Percentiles rank a stretch among this genome's conserved stretches.
Evolutionary conservation across 345 rosid genomes (phyloP).

Genomic region (Eucalyptus polybractea): DNA sequence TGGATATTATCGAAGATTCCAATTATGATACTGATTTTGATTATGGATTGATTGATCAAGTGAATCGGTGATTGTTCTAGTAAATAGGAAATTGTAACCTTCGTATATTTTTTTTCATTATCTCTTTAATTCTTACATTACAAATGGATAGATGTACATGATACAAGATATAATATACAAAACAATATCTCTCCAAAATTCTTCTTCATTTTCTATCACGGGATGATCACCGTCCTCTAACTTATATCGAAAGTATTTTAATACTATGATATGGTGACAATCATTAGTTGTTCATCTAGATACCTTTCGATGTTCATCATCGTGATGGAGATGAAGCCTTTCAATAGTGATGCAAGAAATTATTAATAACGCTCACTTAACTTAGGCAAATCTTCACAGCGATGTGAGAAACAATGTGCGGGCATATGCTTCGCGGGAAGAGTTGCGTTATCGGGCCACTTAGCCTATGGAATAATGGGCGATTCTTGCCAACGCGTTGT

Average conservation of each 20-base stretch:
- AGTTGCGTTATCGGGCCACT: neutral
- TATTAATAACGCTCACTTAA: neutral
- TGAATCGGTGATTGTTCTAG: too few relatives aligned
- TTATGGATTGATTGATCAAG: too few relatives aligned
- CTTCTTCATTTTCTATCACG: too few relatives aligned
- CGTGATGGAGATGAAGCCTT: neutral
- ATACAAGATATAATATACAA: too few relatives aligned
- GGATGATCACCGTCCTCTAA: fast-evolving
- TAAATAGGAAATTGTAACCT: too few relatives aligned
- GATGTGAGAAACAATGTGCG: neutral
- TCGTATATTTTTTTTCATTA: too few relatives aligned
- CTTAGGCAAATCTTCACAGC: neutral
- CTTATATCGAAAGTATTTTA: neutral
- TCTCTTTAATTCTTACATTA: too few relatives aligned
- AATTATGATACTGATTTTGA: too few relatives aligned
- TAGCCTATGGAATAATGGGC: neutral
- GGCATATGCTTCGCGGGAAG: neutral
- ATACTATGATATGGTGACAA: neutral
- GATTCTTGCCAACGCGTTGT: neutral
- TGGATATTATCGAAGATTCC: too few relatives aligned
- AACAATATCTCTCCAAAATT: too few relatives aligned
- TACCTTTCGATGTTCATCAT: neutral
- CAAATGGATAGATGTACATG: too few relatives aligned
- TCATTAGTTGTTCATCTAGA: fast-evolving
- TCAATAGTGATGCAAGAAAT: neutral